Evolutionary conservation across 2,329 filamentous ascomycete genomes (phyloP), one percentile per base, ranked within the genome.

Genomic region (Fusarium bactridioides): DNA sequence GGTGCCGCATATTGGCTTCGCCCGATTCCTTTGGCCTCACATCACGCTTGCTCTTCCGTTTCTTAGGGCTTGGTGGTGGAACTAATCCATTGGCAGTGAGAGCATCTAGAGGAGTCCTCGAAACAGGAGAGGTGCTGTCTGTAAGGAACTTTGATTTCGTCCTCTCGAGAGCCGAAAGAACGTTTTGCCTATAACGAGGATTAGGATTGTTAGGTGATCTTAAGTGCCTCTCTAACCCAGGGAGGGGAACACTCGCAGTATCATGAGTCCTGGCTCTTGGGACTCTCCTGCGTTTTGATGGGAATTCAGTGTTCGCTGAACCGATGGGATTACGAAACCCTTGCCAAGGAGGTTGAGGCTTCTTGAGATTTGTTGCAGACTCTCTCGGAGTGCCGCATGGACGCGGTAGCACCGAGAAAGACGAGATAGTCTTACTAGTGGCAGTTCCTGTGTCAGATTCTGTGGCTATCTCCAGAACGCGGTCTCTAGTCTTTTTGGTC

Each of bases 91-190:
- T n/a, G 21, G n/a, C 21, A 27, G 27, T 19, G 10, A 38, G 25
- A 25, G 33, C 16, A 33, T 55, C 57, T 13, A 56, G 21, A n/a
- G 67, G 61, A 19, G 54, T 70, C 9, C 53, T 64, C 16, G 70
- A 64, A 19, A 64, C 35, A 31, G 43, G 38, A 13, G 57, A 47
- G 29, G 43, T n/a, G 8, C 41, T 41, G 13, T 78, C 72, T 4
- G 64, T 61, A 10, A 81, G 59, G 45, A 81, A 81, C 33, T 77
- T 79, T 8, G 67, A 66, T 8, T 79, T 78, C 10, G 75, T 73
- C 23, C 66, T 77, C 55, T 78, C 74, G 12, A 81, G 72, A 38
- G 79, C 71, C 33, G 70, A 70, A 15, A 81, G 67, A n/a, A 81
- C 68, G 19, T 76, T 61, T 51, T 77, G 58, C 18, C 78, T 74